Conservation (phyloP, 345 rosid genomes). For the Limnanthes douglasii region DNA sequence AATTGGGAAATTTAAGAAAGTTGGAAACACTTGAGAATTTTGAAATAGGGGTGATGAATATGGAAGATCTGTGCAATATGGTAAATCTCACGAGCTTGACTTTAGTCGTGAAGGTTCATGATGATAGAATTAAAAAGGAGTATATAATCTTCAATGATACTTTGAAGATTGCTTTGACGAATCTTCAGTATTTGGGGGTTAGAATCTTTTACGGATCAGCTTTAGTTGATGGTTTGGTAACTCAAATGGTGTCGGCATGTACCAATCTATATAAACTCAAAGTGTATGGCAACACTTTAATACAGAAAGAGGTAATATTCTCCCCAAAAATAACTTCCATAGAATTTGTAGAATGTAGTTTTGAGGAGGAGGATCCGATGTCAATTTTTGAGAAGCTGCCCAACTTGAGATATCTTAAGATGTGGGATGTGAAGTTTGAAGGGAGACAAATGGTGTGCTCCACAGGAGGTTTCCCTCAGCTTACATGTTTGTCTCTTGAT, state of each 20-base stretch:
- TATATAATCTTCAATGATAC: slow-evolving; percentile 13
- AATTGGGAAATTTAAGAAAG: neutral
- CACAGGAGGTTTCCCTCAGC: neutral
- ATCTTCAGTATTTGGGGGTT: slow-evolving; percentile 7
- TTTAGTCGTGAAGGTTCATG: too few relatives aligned
- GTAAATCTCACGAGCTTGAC: too few relatives aligned
- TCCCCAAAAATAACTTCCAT: slow-evolving; percentile 15
- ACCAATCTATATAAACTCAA: slow-evolving; percentile 8
- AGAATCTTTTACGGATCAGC: slow-evolving; percentile 3
- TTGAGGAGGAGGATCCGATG: slow-evolving; percentile 3
- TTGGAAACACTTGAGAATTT: too few relatives aligned
- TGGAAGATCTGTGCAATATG: too few relatives aligned
- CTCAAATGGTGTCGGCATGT: slow-evolving; percentile 10
- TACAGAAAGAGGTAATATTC: slow-evolving; percentile 11
- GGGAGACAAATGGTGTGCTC: slow-evolving; percentile 5
- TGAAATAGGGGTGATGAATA: too few relatives aligned
- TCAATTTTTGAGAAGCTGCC: neutral
- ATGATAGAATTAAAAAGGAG: too few relatives aligned
- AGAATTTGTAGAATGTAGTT: slow-evolving; percentile 18
- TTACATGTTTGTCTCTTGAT: too few relatives aligned
- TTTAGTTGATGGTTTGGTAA: slow-evolving; percentile 8
- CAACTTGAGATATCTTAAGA: neutral
- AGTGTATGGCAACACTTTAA: slow-evolving; percentile 8
- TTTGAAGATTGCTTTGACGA: slow-evolving; percentile 6
- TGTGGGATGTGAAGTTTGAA: neutral